These are phyloP conservation scores for Astrothelium subdiscretum DNA, from an alignment of 495 filamentous ascomycete genomes.

Conservation along the genomic window DNA sequence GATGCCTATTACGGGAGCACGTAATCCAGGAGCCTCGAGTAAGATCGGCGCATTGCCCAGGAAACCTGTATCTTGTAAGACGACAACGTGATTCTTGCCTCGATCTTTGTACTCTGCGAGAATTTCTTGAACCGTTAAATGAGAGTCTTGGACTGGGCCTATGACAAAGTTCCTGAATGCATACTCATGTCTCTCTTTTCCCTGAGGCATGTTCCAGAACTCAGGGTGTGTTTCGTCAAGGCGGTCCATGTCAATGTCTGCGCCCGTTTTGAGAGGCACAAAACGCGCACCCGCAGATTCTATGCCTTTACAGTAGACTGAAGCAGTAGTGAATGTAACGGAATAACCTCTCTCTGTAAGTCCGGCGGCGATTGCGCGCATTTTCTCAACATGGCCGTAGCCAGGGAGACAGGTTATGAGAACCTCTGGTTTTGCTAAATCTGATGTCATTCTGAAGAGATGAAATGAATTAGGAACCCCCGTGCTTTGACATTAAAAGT, in stretches of 20 bases:
- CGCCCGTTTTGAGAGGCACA: not conserved
- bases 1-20: not conserved
- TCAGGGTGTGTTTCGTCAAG: not conserved
- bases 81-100: not conserved
- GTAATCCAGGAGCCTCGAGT: not conserved
- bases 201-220: not conserved
- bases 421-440: not conserved
- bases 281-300: not conserved
- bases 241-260: not conserved
- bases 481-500: no score
- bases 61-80: not conserved
- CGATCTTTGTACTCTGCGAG: not conserved
- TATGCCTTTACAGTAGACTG: not conserved
- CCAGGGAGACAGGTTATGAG: constrained; percentile 1
- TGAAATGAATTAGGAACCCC: not conserved
- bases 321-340: not conserved
- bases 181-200: not conserved
- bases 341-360: not conserved
- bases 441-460: not conserved
- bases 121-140: not conserved
- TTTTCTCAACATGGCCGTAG: not conserved
- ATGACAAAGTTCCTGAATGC: not conserved
- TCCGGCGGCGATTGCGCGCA: not conserved
- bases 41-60: not conserved
- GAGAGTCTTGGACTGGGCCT: not conserved